These are phyloP conservation scores for Cornus controversa DNA, from an alignment of 148 eudicot genomes.

Conservation along the genomic window DNA sequence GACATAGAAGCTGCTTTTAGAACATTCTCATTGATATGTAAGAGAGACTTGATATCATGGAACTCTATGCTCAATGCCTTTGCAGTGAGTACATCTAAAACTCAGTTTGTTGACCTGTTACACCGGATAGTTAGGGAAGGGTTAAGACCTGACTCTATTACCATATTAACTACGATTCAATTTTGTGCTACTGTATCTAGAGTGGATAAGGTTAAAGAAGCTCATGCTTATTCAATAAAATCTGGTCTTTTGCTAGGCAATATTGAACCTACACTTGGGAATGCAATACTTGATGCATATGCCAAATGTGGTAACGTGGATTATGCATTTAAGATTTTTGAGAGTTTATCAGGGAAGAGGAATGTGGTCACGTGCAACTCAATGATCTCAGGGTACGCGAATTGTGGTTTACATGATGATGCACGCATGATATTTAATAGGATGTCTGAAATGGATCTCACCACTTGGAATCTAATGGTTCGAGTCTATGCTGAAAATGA, in stretches of 20 bases:
- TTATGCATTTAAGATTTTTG: constrained; percentile 53
- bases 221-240: constrained; percentile 56
- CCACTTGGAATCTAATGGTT: constrained; percentile 65
- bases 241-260: constrained; percentile 25
- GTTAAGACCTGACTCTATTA: constrained; percentile 55
- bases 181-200: constrained; percentile 40
- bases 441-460: constrained; percentile 42
- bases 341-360: constrained; percentile 27
- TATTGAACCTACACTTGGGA: constrained; percentile 40
- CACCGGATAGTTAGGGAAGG: constrained; percentile 46
- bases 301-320: constrained; percentile 55
- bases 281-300: constrained; percentile 70
- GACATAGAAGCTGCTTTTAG: constrained; percentile 39
- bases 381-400: constrained; percentile 31
- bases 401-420: constrained; percentile 29
- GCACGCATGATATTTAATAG: constrained; percentile 23
- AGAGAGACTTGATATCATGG: constrained; percentile 72
- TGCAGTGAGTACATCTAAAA: constrained; percentile 32
- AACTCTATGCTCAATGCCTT: constrained; percentile 64
- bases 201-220: constrained; percentile 56
- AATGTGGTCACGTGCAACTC: constrained; percentile 36
- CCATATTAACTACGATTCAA: constrained; percentile 51
- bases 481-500: constrained; percentile 52
- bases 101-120: constrained; percentile 31
- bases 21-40: constrained; percentile 35